Evolutionary conservation across 805 yeast genomes (phyloP).

Genomic region (Yamadazyma tumulicola): DNA sequence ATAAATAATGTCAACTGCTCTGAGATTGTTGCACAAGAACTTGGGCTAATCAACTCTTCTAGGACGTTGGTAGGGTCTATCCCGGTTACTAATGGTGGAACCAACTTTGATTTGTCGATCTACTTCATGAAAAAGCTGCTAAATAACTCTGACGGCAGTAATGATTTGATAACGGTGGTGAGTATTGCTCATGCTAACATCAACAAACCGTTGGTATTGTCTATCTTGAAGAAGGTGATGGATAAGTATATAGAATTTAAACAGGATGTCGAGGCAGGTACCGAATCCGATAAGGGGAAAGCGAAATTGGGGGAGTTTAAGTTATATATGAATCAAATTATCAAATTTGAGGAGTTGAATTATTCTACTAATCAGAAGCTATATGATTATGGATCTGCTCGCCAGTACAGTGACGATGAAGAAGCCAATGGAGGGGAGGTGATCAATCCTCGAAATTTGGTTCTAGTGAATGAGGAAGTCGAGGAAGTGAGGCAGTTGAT

Average conservation of each 20-base stretch:
- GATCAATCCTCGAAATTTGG: constrained; percentile 34
- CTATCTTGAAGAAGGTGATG: constrained; percentile 47
- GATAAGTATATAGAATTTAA: constrained; percentile 46
- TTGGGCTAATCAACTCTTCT: constrained; percentile 51
- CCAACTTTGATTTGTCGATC: constrained; percentile 30
- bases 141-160: constrained; percentile 39
- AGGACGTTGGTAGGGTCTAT: constrained; percentile 39
- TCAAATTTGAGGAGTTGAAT: constrained; percentile 49
- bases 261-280: constrained; percentile 19
- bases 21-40: constrained; percentile 51
- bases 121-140: constrained; percentile 49
- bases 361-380: constrained; percentile 30
- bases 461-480: constrained; percentile 51
- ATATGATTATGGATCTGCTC: constrained; percentile 32
- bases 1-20: constrained; percentile 47
- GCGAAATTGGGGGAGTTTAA: constrained; percentile 49
- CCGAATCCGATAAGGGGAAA: constrained; percentile 13
- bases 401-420: constrained; percentile 12
- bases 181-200: constrained; percentile 44
- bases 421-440: constrained; percentile 17
- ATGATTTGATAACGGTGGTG: constrained; percentile 51
- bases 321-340: constrained; percentile 52
- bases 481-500: constrained; percentile 63
- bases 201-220: constrained; percentile 43
- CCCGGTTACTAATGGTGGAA: constrained; percentile 25